Percentiles rank a stretch among this genome's conserved stretches.
These are phyloP conservation scores for Solanum phureja DNA, from an alignment of 257 asterid genomes.

Conservation along the genomic window DNA sequence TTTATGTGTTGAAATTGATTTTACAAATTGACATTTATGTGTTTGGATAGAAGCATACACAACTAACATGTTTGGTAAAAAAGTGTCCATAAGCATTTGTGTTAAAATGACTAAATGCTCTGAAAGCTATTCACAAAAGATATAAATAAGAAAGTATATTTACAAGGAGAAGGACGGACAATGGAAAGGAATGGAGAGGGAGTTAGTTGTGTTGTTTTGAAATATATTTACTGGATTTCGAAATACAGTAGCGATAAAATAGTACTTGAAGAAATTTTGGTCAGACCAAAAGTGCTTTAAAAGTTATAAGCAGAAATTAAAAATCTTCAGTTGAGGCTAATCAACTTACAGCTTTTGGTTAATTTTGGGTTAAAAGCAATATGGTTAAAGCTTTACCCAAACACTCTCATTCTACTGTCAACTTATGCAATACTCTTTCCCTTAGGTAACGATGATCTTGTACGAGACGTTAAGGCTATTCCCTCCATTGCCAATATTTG, in stretches of 20 bases:
- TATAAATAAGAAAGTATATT: neutral
- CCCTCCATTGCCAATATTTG: conserved; percentile 7
- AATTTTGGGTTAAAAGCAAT: neutral
- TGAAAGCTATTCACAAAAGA: neutral
- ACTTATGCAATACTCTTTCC: neutral
- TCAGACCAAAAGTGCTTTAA: neutral
- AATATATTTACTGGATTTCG: neutral
- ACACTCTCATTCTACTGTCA: neutral
- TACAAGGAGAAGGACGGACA: neutral
- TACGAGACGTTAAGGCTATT: conserved; percentile 19
- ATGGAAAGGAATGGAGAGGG: conserved; percentile 3
- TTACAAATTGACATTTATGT: neutral
- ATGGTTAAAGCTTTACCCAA: neutral
- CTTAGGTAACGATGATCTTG: conserved; percentile 6
- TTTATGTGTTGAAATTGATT: neutral
- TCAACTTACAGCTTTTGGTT: conserved; percentile 6
- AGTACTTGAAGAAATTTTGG: neutral
- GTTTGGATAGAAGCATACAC: neutral
- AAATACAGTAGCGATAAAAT: neutral
- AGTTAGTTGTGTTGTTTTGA: neutral
- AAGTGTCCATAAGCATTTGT: neutral
- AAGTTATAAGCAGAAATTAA: neutral
- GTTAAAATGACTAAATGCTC: neutral
- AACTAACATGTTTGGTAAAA: neutral
- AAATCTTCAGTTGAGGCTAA: conserved; percentile 6